These are phyloP conservation scores for Colletotrichum gloeosporioides DNA, from an alignment of 2,329 filamentous ascomycete species.

Conservation along the genomic window DNA sequence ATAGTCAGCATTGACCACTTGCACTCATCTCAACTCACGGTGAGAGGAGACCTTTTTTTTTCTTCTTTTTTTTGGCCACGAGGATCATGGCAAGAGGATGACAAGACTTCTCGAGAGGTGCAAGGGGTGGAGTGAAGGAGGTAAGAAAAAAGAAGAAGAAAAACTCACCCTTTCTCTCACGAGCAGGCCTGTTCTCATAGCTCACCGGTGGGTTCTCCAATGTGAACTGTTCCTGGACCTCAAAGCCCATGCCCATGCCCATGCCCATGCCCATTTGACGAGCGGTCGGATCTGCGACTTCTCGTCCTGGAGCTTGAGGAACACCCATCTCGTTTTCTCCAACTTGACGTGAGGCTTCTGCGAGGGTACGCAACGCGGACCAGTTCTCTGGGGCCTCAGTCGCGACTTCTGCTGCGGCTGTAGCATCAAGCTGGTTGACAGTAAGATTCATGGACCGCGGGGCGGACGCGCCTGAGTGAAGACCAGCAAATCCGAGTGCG, in stretches of 20 bases:
- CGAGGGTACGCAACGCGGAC: conserved; percentile 84
- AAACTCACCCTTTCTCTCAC: conserved; percentile 43
- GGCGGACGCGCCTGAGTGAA: conserved; percentile 15
- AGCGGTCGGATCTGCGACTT: conserved; percentile 26
- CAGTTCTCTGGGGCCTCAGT: conserved; percentile 60
- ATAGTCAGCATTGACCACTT: neutral
- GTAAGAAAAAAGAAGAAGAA: neutral
- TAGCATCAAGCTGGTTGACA: conserved; percentile 13
- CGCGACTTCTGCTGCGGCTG: conserved; percentile 15
- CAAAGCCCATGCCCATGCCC: conserved; percentile 39
- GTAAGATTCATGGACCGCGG: conserved; percentile 21
- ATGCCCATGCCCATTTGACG: conserved; percentile 24
- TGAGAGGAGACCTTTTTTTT: neutral
- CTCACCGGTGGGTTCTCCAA: conserved; percentile 59
- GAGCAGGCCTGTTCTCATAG: conserved; percentile 45
- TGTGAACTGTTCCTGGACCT: conserved; percentile 64
- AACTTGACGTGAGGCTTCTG: conserved; percentile 85
- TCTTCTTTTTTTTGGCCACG: neutral
- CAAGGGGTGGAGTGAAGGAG: neutral
- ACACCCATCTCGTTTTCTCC: conserved; percentile 34
- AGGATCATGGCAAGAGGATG: neutral
- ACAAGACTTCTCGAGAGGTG: neutral
- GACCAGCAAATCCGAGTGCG: conserved; percentile 29
- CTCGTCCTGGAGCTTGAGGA: conserved; percentile 1
- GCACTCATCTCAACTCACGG: neutral